phyloP scores from a whole-genome alignment of 1,284 basidiomycete species.

The Cryptococcus deneoformans region DNA sequence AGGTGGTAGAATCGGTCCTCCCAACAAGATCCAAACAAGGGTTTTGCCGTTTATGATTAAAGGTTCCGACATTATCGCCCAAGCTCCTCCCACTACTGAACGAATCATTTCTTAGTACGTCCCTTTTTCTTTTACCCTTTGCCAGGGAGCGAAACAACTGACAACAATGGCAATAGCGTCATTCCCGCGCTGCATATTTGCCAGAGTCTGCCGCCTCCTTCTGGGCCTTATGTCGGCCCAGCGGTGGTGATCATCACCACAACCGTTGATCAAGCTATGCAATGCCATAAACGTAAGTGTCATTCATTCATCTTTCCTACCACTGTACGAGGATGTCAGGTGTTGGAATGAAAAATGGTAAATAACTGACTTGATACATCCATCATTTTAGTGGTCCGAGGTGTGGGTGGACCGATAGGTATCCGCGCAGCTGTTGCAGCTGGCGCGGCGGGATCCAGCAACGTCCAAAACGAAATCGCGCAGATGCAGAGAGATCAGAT shows the following conservation, averaged over 20 bases:
- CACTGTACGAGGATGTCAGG: background rate
- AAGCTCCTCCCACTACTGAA: slow-evolving; percentile 97
- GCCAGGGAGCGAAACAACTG: background rate
- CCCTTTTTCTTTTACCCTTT: background rate
- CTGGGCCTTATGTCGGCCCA: slow-evolving; percentile 67
- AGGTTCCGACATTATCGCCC: slow-evolving; percentile 91
- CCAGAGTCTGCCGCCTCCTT: slow-evolving; percentile 57
- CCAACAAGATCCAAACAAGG: slow-evolving; percentile 97
- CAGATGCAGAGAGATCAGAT: slow-evolving; percentile 81
- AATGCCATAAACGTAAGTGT: slow-evolving; percentile 71
- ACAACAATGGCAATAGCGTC: slow-evolving; percentile 51
- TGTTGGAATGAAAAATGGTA: no score
- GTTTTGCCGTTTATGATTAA: slow-evolving; percentile 92
- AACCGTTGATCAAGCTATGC: slow-evolving; percentile 96
- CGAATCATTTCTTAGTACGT: slow-evolving; percentile 84
- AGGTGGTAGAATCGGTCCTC: slow-evolving; percentile 75
- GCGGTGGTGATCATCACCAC: slow-evolving; percentile 92
- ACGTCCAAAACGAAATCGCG: slow-evolving; percentile 73
- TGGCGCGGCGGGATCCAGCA: slow-evolving; percentile 62
- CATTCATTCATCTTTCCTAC: background rate
- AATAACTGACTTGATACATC: no score
- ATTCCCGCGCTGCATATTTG: slow-evolving; percentile 89
- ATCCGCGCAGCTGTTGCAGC: slow-evolving; percentile 83
- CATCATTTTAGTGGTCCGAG: slow-evolving; percentile 68
- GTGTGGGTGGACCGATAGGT: slow-evolving; percentile 86